These are phyloP conservation scores for Alternaria infectoria DNA, from an alignment of 2,329 filamentous ascomycete genomes.

Conservation along the genomic window DNA sequence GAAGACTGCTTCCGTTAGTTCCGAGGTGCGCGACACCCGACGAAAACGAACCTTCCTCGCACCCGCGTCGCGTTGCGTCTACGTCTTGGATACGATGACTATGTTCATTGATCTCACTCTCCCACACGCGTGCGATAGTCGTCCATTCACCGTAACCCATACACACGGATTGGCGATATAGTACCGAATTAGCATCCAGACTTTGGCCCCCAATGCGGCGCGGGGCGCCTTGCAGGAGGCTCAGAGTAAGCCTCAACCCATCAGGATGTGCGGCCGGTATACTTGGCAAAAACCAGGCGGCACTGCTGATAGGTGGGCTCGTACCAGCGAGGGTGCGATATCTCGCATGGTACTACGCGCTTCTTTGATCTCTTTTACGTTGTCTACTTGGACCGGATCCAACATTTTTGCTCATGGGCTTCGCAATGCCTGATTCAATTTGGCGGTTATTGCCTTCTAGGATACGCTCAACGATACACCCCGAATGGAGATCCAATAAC, in stretches of 20 bases:
- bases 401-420: neutral
- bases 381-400: neutral
- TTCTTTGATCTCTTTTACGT: neutral
- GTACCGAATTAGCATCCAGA: neutral
- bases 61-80: neutral
- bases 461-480: neutral
- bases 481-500: neutral
- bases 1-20: neutral
- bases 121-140: neutral
- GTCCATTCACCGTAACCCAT: neutral
- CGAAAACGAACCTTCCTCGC: neutral
- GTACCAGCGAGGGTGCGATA: conserved; percentile 22
- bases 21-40: neutral
- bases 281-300: conserved; percentile 12
- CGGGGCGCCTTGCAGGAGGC: neutral
- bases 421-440: neutral
- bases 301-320: conserved; percentile 12
- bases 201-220: neutral
- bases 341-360: neutral
- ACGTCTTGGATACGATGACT: neutral
- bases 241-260: neutral
- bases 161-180: neutral
- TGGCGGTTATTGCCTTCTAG: neutral
- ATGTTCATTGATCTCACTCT: neutral
- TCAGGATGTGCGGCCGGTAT: conserved; percentile 8